Percentiles rank a stretch among this genome's conserved stretches.
These are phyloP conservation scores for Fusarium sp. DNA, from an alignment of 2,329 filamentous ascomycete genomes.

Conservation along the genomic window DNA sequence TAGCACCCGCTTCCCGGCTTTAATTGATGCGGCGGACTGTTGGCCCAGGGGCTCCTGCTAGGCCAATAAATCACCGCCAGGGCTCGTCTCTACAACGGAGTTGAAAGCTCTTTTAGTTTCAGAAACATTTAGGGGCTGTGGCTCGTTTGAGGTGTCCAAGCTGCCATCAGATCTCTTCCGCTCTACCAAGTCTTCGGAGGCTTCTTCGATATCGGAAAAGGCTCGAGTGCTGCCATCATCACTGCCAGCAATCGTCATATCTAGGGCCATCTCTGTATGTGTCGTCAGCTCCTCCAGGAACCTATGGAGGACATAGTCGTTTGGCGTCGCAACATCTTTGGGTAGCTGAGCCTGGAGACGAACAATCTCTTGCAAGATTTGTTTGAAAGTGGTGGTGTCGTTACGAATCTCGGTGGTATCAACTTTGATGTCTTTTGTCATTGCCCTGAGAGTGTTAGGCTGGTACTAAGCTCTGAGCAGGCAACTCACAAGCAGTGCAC, in stretches of 20 bases:
- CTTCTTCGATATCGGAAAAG: background rate
- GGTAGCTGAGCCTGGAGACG: slow-evolving; percentile 7
- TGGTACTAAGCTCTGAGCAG: background rate
- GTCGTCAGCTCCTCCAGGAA: slow-evolving; percentile 23
- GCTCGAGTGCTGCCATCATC: background rate
- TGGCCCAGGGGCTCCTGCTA: background rate
- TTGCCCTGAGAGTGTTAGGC: background rate
- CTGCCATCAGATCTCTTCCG: background rate
- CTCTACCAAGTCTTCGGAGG: background rate
- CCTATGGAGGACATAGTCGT: slow-evolving; percentile 9
- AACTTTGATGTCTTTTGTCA: slow-evolving; percentile 1
- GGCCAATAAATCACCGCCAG: background rate
- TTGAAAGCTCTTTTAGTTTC: background rate
- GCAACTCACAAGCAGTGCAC: slow-evolving; percentile 2
- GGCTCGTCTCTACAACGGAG: background rate
- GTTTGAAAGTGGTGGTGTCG: background rate
- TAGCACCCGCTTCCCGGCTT: no score
- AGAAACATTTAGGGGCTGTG: background rate
- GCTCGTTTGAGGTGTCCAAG: background rate
- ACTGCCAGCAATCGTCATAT: background rate
- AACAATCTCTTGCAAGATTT: slow-evolving; percentile 16
- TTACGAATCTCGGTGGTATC: background rate
- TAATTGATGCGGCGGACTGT: background rate
- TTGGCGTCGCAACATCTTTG: background rate
- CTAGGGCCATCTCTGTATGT: slow-evolving; percentile 6